A percentile compares a stretch with the other conserved stretches of the same genome.
Conservation (phyloP, 2,329 filamentous ascomycete species). For the Zarea fungicola region DNA sequence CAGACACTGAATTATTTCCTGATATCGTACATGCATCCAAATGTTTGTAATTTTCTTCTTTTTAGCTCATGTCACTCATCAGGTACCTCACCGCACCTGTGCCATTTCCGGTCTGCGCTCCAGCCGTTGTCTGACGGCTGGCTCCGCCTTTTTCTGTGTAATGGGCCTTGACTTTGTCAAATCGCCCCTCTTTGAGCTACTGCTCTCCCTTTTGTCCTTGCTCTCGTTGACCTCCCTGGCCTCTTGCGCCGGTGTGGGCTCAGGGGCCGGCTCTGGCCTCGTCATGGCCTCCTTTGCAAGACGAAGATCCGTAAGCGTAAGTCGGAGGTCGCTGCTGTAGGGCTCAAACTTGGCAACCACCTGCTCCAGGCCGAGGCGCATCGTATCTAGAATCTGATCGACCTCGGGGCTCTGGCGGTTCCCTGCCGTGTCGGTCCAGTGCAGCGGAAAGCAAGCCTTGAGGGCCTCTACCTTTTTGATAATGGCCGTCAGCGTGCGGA, state of each 20-base stretch:
- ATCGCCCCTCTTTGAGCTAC: conserved; percentile 22
- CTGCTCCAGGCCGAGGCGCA: conserved; percentile 60
- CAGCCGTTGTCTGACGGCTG: conserved; percentile 13
- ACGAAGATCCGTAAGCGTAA: conserved; percentile 66
- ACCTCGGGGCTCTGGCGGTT: conserved; percentile 57
- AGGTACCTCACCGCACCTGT: conserved; percentile 21
- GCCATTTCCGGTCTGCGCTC: conserved; percentile 11
- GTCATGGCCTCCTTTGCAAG: conserved; percentile 63
- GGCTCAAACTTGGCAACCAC: conserved; percentile 68
- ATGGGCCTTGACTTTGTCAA: conserved; percentile 26
- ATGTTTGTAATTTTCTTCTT: conserved; percentile 1
- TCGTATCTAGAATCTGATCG: conserved; percentile 59
- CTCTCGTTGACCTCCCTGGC: conserved; percentile 20
- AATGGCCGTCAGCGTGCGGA: conserved; percentile 65
- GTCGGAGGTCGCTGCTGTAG: conserved; percentile 65
- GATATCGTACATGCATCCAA: conserved; percentile 2
- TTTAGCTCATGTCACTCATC: not conserved
- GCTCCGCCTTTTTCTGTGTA: conserved; percentile 21
- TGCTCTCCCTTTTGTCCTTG: too few relatives aligned
- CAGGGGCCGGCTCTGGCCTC: conserved; percentile 20
- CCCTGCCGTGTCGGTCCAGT: conserved; percentile 74
- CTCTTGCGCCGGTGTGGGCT: conserved; percentile 12
- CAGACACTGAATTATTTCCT: not conserved
- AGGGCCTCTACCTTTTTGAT: conserved; percentile 67
- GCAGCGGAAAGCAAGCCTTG: conserved; percentile 50